Conservation (phyloP, 2,329 filamentous ascomycete genomes). For the Aspergillus hiratsukae region DNA sequence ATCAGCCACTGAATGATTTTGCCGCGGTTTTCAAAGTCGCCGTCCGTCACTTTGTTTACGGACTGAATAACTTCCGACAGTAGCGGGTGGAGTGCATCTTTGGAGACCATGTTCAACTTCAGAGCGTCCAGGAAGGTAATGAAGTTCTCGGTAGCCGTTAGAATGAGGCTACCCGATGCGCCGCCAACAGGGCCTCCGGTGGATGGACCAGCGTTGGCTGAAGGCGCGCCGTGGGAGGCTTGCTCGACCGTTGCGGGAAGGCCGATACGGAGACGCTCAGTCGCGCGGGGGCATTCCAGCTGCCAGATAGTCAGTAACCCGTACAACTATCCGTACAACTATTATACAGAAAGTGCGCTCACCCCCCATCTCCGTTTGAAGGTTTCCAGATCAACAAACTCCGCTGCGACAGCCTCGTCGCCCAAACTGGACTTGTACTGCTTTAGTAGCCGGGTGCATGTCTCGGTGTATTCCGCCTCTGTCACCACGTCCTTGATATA, state of each 20-base stretch:
- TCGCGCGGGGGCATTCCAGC: slow-evolving; percentile 92
- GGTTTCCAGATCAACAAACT: slow-evolving; percentile 81
- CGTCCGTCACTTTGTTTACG: slow-evolving; percentile 93
- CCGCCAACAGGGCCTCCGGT: slow-evolving; percentile 26
- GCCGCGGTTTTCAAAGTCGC: slow-evolving; percentile 88
- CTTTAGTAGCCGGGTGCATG: slow-evolving; percentile 86
- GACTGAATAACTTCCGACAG: slow-evolving; percentile 94
- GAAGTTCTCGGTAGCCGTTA: slow-evolving; percentile 94
- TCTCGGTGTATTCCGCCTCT: slow-evolving; percentile 91
- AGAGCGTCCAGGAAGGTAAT: slow-evolving; percentile 96
- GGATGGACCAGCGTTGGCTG: slow-evolving; percentile 34
- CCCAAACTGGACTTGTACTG: slow-evolving; percentile 94
- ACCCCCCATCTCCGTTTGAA: slow-evolving; percentile 94
- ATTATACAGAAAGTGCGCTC: slow-evolving; percentile 34
- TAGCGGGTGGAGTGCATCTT: slow-evolving; percentile 92
- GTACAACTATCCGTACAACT: background rate
- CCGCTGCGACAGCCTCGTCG: slow-evolving; percentile 83
- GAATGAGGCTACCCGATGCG: slow-evolving; percentile 63
- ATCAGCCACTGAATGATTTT: slow-evolving; percentile 99
- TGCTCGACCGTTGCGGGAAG: slow-evolving; percentile 78
- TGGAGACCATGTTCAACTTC: slow-evolving; percentile 85
- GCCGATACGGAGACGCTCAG: slow-evolving; percentile 85
- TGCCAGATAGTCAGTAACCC: slow-evolving; percentile 35
- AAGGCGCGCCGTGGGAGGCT: slow-evolving; percentile 48
- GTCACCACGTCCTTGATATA: slow-evolving; percentile 93